Base-by-base conservation (phyloP, 2,329 filamentous ascomycete genomes). In the Aspergillus phoenicis region DNA sequence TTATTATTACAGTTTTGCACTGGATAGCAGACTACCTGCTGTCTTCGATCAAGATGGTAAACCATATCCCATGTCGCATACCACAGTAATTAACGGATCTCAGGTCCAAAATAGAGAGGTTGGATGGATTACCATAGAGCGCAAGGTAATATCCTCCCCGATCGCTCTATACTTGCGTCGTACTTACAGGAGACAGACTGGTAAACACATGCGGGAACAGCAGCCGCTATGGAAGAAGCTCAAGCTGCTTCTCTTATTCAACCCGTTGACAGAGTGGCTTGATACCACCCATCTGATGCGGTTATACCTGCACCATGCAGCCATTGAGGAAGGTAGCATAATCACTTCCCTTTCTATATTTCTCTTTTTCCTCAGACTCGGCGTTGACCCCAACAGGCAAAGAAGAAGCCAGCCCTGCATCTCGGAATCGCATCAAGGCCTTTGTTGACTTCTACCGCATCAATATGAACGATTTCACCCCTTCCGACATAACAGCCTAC, bases 181-280 rank as follows among this genome's bases (percentile, higher is more conserved):
- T 36, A 15, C 33, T 36, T 6, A 13, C 5, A 3, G n/a, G 38
- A 3, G 6, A 7, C 49, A 76, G 70, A 76, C 72, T 0, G 74
- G 75, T 10, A 60, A 69, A 60, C 66, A 72, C 24, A 72, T 72
- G 58, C 75, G 77, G 22, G 77, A 81, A 62, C 71, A 80, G 59
- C 73, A 79, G 57, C 70, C 75, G 0, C 66, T 80, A 20, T 66
- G 67, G 58, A 77, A 80, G 66, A 80, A 80, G 56, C 20, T 79
- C 17, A 79, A 78, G 61, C 66, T 81, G 5, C 63, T 79, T 4
- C 24, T 80, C 0, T 70, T 81, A 7, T 80, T 80, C 69, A 81
- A 79, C 57, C 77, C 74, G 2, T 47, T 76, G 1, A 73, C 67
- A 6, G 77, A 78, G 69, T 80, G 75, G 78, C 69, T 80, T 36